Base-by-base conservation (phyloP, 176 grass and related monocot species). In the Triticum turgidum region DNA sequence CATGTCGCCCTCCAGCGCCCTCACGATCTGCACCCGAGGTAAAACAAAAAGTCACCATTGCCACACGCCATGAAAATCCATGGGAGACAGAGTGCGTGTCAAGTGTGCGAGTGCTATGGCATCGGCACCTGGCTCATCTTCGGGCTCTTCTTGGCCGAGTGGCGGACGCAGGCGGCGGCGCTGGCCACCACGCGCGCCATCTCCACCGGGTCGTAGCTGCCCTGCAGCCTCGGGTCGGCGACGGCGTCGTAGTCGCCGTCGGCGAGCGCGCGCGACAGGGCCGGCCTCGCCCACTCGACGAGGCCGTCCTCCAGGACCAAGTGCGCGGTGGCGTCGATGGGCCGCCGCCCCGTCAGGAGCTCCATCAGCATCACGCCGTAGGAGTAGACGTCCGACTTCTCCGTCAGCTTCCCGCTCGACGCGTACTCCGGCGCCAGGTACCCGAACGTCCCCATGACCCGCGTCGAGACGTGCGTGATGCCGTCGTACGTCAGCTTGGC, bases 391-490 rank as follows among this genome's bases (percentile, higher is more conserved):
- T 94, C 92, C 34, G 92, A 94, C 87, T 94, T 91, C 84, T 91
- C 92, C 41, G 92, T 91, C 80, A 94, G 87, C 87, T 91, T 91
- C 68, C 92, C 92, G 80, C 89, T 94, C 38, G 92, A 91, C 52
- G 92, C 89, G 76, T 94, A 94, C 76, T 94, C 92, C 34, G 92
- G 92, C 35, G 92, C 92, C 72, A 94, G 75, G 80, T 94, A 94
- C 91, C 93, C 93, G 25, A 95, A 95, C 20, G 91, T 95, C 38
- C 93, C 93, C 93, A 95, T 95, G 45, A 95, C 93, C 5, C 93
- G 86, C 2, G 93, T 95, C 0, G 91, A 92, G 54, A 95, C 88
- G 86, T 92, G 93, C 24, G 93, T 95, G 76, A 76, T 24, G 80
- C 69, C 84, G 56, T 95, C 91, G 11, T 45, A 61, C 5, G 93